Percentiles rank a stretch among this genome's conserved stretches.
Conservation (phyloP, 768 basidiomycete species). For the Pisolithus albus region DNA sequence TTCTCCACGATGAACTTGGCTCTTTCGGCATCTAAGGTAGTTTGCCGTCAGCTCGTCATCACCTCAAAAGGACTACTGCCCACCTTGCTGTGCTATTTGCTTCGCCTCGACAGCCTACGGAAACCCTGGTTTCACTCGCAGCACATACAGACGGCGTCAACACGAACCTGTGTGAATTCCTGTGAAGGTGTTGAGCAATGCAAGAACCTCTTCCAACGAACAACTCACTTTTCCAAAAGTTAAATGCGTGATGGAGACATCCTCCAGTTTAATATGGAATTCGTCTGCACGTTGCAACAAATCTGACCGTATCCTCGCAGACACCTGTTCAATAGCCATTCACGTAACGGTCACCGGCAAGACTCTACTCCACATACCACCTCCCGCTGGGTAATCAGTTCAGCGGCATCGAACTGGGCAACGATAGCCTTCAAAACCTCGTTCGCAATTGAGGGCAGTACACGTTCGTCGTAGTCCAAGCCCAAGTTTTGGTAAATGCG, state of each 20-base stretch:
- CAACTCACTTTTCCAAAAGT: slow-evolving; percentile 74
- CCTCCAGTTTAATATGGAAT: slow-evolving; percentile 92
- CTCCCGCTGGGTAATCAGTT: slow-evolving; percentile 96
- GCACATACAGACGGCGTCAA: not conserved
- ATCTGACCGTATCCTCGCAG: slow-evolving; percentile 87
- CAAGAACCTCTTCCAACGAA: not conserved
- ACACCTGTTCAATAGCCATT: slow-evolving; percentile 47
- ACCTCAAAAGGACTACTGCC: slow-evolving; percentile 6
- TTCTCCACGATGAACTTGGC: slow-evolving; percentile 99
- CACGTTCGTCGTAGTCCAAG: slow-evolving; percentile 95
- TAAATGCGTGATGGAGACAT: slow-evolving; percentile 92
- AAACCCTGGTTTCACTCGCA: not conserved
- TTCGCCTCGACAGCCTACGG: slow-evolving; percentile 93
- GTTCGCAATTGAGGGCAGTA: slow-evolving; percentile 94
- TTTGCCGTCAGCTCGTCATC: not conserved
- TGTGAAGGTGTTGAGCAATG: slow-evolving; percentile 23
- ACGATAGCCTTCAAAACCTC: slow-evolving; percentile 98
- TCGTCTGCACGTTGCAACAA: slow-evolving; percentile 89
- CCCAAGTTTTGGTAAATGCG: slow-evolving; percentile 95
- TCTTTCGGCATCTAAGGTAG: slow-evolving; percentile 79
- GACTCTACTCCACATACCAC: slow-evolving; percentile 51
- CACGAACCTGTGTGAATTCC: slow-evolving; percentile 74
- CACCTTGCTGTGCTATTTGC: slow-evolving; percentile 98
- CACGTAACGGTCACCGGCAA: not conserved
- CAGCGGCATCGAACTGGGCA: slow-evolving; percentile 95